Conservation (phyloP, 1,284 basidiomycete genomes). For the Phylloboletellus chloephorus region DNA sequence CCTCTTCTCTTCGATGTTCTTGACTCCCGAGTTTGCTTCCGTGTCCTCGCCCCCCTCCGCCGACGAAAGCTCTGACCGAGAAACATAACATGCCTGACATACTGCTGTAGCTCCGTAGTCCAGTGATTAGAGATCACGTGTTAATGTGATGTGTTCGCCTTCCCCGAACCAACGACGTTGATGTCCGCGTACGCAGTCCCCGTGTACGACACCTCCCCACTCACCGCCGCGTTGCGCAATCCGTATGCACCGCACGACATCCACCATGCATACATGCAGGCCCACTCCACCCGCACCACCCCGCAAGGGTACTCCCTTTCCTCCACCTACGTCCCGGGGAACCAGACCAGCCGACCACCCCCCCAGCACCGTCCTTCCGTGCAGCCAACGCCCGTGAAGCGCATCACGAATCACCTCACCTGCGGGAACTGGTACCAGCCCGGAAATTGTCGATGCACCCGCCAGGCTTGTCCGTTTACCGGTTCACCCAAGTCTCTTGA, state of each 20-base stretch:
- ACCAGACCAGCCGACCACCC: conserved; percentile 10
- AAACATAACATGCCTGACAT: conserved; percentile 31
- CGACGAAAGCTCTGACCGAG: conserved; percentile 26
- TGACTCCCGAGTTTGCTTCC: conserved; percentile 24
- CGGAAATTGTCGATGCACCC: conserved; percentile 58
- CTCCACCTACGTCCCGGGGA: conserved; percentile 40
- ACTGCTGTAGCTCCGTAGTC: too few species aligned
- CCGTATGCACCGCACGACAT: conserved; percentile 37
- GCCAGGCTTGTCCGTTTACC: conserved; percentile 65
- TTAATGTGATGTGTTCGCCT: conserved; percentile 1
- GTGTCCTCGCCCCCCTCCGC: conserved; percentile 14
- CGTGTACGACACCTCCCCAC: conserved; percentile 17
- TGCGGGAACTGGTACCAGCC: conserved; percentile 52
- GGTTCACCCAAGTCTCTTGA: conserved; percentile 74
- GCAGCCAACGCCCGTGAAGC: conserved; percentile 8
- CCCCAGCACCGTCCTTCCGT: conserved; percentile 3
- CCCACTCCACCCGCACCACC: conserved; percentile 35
- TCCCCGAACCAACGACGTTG: background rate
- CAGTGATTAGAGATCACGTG: conserved; percentile 24
- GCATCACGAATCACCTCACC: conserved; percentile 20
- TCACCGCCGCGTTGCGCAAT: conserved; percentile 35
- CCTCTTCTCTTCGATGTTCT: conserved; percentile 28
- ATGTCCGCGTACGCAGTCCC: conserved; percentile 15
- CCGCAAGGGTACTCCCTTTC: conserved; percentile 52
- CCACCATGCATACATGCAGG: conserved; percentile 52